Evolutionary conservation across 148 eudicot genomes (phyloP).

Genomic region (Euryodendron excelsum): DNA sequence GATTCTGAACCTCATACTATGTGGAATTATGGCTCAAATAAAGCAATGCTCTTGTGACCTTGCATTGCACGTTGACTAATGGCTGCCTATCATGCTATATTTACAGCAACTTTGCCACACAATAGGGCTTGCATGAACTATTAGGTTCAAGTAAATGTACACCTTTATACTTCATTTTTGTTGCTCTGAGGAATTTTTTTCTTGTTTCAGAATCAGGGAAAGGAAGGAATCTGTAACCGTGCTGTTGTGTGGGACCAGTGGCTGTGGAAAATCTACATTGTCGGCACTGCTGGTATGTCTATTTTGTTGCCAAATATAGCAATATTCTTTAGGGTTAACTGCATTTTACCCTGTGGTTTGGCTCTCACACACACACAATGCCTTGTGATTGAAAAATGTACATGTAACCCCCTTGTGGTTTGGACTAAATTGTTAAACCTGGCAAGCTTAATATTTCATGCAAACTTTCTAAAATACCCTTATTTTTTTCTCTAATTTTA

Average conservation of each 20-base stretch:
- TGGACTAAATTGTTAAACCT: not conserved
- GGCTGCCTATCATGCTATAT: not conserved
- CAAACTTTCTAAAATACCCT: not conserved
- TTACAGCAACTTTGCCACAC: no score
- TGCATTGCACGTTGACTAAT: not conserved
- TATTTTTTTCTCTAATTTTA: not conserved
- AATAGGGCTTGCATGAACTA: no score
- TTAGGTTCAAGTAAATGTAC: not conserved
- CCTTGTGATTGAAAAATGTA: no score
- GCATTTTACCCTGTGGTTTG: no score
- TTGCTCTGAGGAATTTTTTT: not conserved
- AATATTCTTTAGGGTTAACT: not conserved
- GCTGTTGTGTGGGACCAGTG: constrained; percentile 91
- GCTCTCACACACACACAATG: no score
- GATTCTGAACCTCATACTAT: not conserved
- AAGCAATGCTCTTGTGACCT: no score
- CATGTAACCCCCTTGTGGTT: not conserved
- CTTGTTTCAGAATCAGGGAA: constrained; percentile 65
- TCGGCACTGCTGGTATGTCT: constrained; percentile 82
- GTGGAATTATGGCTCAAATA: not conserved
- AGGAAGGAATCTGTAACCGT: constrained; percentile 90
- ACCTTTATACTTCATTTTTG: not conserved
- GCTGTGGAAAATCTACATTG: constrained; percentile 95
- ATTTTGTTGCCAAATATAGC: not conserved
- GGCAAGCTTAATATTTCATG: not conserved